phyloP scores from a whole-genome alignment of 2,329 filamentous ascomycete species.

The Didymella exigua region DNA sequence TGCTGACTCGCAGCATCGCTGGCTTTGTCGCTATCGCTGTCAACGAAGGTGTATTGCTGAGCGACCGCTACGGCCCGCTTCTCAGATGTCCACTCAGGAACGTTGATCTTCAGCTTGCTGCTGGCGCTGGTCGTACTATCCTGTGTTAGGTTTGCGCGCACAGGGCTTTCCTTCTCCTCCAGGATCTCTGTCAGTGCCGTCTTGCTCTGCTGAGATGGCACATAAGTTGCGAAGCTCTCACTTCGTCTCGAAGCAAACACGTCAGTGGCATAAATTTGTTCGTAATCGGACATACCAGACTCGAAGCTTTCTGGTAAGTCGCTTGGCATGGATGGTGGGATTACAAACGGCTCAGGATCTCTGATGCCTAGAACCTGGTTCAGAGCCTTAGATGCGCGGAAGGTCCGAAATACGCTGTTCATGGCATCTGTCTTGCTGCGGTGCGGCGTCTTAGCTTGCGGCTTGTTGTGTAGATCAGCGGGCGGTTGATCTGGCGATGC shows the following conservation, averaged over 20 bases:
- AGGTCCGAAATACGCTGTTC: conserved; percentile 1
- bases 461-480: conserved; percentile 2
- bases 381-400: conserved; percentile 13
- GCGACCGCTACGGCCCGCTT: not conserved
- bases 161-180: conserved; percentile 8
- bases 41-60: not conserved
- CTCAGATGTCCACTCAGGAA: not conserved
- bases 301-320: conserved; percentile 1
- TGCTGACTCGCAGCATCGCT: not conserved
- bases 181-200: not conserved
- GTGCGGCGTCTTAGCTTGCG: not conserved
- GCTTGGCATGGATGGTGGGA: not conserved
- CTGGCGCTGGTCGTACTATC: not conserved
- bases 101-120: not conserved
- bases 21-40: not conserved
- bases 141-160: not conserved
- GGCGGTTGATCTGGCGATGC: not conserved
- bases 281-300: not conserved
- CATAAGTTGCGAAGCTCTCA: not conserved
- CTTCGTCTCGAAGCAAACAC: not conserved
- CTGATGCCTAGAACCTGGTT: conserved; percentile 21
- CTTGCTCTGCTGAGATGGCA: not conserved
- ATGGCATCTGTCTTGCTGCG: conserved; percentile 4
- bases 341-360: conserved; percentile 16
- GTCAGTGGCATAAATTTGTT: not conserved